Conservation (phyloP, 257 asterid genomes). For the Solanum sejunctum region DNA sequence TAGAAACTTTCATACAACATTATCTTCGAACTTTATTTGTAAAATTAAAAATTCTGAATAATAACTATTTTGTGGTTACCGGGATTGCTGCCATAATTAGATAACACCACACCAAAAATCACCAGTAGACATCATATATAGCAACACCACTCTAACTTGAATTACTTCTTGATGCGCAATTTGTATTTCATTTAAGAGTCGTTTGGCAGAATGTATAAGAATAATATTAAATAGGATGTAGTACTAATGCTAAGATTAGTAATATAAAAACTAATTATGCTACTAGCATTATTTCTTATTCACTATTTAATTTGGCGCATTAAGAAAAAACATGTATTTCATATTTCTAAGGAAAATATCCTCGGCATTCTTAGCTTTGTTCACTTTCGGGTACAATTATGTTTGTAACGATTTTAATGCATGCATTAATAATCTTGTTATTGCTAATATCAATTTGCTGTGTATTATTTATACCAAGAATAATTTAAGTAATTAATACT, state of each 20-base stretch:
- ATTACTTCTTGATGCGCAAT: background rate
- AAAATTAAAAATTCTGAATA: background rate
- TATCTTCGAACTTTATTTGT: rapidly evolving
- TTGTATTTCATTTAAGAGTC: no score
- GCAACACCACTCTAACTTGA: background rate
- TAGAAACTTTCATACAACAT: background rate
- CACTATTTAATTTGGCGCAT: background rate
- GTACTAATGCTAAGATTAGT: background rate
- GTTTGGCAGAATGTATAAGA: background rate
- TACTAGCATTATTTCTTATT: background rate
- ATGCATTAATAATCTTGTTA: background rate
- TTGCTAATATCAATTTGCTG: no score
- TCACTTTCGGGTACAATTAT: background rate
- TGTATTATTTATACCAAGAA: no score
- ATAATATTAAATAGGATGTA: background rate
- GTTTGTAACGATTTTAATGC: background rate
- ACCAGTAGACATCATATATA: background rate
- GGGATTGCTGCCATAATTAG: background rate
- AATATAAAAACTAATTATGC: background rate
- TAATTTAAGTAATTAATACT: no score
- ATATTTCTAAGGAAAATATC: background rate
- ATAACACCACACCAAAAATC: background rate
- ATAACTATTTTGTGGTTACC: background rate
- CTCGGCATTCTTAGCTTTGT: background rate
- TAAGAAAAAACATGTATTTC: background rate